Conservation (phyloP, 2,329 filamentous ascomycete species). For the Fusarium pseudonygamai region DNA sequence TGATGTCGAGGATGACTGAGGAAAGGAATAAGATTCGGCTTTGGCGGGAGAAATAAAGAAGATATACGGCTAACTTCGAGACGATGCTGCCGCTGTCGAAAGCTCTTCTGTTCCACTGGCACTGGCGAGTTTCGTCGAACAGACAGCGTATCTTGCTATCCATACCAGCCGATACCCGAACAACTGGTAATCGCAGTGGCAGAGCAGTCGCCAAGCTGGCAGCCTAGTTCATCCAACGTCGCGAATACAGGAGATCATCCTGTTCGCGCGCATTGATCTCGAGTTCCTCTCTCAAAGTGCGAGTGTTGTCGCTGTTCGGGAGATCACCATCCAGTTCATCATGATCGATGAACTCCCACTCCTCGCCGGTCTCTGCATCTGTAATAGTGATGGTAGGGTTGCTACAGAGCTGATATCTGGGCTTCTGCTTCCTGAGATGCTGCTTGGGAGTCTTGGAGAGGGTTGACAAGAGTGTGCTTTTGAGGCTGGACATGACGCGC, state of each 20-base stretch:
- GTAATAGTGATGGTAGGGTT: background rate
- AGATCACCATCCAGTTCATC: background rate
- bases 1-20: background rate
- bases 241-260: background rate
- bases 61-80: background rate
- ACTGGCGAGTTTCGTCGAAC: background rate
- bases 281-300: background rate
- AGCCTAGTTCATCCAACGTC: background rate
- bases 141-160: fast-evolving
- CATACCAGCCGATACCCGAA: fast-evolving
- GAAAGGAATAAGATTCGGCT: background rate
- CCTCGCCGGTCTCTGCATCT: background rate
- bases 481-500: background rate
- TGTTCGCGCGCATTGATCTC: background rate
- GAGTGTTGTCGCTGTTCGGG: background rate
- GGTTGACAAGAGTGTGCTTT: background rate
- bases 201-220: fast-evolving
- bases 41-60: background rate
- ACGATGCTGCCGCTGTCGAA: background rate
- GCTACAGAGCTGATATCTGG: background rate
- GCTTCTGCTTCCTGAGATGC: background rate
- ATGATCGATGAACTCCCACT: background rate
- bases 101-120: background rate
- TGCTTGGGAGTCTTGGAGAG: background rate
- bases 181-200: fast-evolving